phyloP scores from a whole-genome alignment of 805 yeast genomes.

The Vanderwaltozyma tropicalis region DNA sequence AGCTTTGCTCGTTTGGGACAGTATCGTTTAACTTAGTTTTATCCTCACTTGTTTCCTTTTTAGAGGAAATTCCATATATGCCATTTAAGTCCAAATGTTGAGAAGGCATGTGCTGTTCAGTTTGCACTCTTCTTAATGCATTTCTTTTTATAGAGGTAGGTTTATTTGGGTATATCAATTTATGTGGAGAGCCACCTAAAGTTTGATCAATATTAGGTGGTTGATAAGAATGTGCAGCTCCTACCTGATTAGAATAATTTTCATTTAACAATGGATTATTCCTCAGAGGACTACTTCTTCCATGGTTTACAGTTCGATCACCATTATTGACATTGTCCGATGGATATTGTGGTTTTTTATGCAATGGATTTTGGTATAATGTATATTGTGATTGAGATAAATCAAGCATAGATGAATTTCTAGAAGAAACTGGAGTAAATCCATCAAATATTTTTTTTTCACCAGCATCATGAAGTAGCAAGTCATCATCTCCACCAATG shows the following conservation, averaged over 20 bases:
- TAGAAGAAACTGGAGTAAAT: slow-evolving; percentile 58
- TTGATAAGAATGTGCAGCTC: background rate
- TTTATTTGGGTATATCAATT: background rate
- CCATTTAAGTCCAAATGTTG: background rate
- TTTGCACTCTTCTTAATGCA: background rate
- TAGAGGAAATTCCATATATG: background rate
- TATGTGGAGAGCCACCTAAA: background rate
- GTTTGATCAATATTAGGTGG: background rate
- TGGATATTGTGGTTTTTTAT: slow-evolving; percentile 3
- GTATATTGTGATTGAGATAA: slow-evolving; percentile 19
- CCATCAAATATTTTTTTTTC: slow-evolving; percentile 56
- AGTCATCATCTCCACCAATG: slow-evolving; percentile 76
- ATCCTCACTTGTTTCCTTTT: background rate
- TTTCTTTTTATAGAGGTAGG: background rate
- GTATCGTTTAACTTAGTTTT: background rate
- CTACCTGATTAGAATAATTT: background rate
- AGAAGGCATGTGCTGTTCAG: slow-evolving; percentile 1
- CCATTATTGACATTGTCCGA: background rate
- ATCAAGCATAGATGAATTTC: slow-evolving; percentile 39
- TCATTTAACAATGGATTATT: background rate
- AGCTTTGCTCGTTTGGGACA: too few species aligned
- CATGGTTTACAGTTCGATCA: background rate
- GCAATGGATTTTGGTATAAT: slow-evolving; percentile 10
- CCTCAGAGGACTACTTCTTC: background rate
- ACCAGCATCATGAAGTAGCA: slow-evolving; percentile 28